Conservation (phyloP, 495 filamentous ascomycete genomes). For the Penicillium coprophilum region DNA sequence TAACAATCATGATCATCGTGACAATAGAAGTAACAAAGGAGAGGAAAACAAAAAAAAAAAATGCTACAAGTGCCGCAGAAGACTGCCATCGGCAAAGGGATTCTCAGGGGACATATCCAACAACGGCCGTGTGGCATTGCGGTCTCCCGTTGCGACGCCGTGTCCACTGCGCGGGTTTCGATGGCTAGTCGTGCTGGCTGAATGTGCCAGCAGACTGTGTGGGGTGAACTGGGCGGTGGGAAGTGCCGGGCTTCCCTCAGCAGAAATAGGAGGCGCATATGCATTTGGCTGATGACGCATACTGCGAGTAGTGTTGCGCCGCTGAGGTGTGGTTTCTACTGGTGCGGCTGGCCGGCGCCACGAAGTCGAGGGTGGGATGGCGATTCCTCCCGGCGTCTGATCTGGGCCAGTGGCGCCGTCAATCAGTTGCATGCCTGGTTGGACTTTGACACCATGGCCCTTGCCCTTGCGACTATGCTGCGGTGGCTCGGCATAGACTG, state of each 20-base stretch:
- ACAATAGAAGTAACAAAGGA: not conserved
- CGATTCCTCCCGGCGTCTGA: conserved; percentile 37
- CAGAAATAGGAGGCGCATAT: conserved; percentile 14
- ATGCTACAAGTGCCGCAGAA: conserved; percentile 44
- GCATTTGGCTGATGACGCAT: conserved; percentile 21
- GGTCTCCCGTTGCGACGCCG: conserved; percentile 54
- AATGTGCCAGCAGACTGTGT: conserved; percentile 38
- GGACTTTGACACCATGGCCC: conserved; percentile 66
- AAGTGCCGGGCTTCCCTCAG: conserved; percentile 24
- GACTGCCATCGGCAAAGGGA: conserved; percentile 55
- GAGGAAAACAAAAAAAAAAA: not conserved
- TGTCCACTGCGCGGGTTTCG: conserved; percentile 41
- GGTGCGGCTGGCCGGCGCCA: conserved; percentile 46
- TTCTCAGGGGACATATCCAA: conserved; percentile 52
- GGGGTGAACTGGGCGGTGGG: conserved; percentile 33
- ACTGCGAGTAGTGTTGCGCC: conserved; percentile 36
- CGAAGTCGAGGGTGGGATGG: conserved; percentile 52
- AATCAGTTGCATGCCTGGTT: conserved; percentile 60
- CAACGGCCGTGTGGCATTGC: conserved; percentile 53
- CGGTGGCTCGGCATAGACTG: conserved; percentile 70
- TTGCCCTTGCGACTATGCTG: conserved; percentile 69
- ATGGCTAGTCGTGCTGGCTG: conserved; percentile 17
- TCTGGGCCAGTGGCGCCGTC: conserved; percentile 63
- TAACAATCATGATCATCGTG: conserved; percentile 4
- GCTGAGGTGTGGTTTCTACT: conserved; percentile 20